Percentiles rank a stretch among this genome's conserved stretches.
These are phyloP conservation scores for Xylaria sp. DNA, from an alignment of 2,329 filamentous ascomycete species.

Conservation along the genomic window DNA sequence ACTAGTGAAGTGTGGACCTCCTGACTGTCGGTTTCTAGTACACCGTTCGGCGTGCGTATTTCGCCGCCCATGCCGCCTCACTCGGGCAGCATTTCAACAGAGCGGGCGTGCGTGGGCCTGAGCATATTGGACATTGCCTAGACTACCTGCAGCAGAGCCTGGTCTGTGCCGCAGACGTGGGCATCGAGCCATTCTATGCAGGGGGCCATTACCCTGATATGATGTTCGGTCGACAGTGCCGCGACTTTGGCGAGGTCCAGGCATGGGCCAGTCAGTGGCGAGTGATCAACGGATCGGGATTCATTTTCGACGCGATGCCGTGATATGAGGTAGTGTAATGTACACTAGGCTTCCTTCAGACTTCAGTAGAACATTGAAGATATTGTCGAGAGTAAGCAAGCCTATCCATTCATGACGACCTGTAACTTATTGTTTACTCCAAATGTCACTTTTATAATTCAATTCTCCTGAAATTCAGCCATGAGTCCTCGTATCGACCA, in stretches of 20 bases:
- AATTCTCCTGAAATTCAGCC: not conserved
- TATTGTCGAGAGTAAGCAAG: too few relatives aligned
- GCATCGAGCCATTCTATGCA: not conserved
- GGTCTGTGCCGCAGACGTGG: not conserved
- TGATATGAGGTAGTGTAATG: not conserved
- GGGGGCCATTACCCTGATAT: not conserved
- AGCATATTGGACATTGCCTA: not conserved
- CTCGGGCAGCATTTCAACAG: not conserved
- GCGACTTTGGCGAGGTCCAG: not conserved
- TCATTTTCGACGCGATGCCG: not conserved
- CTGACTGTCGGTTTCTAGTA: not conserved
- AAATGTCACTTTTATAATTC: too few relatives aligned
- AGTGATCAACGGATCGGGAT: not conserved
- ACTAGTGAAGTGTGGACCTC: not conserved
- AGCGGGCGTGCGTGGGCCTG: not conserved
- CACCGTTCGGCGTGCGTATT: constrained; percentile 2
- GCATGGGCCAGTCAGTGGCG: not conserved
- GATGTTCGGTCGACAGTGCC: not conserved
- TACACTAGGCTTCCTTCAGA: too few relatives aligned
- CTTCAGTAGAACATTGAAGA: not conserved
- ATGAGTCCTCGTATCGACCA: constrained; percentile 1
- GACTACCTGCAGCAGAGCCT: constrained; percentile 2
- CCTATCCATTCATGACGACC: too few relatives aligned
- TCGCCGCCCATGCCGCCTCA: not conserved
- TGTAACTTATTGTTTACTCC: too few relatives aligned